Conservation (phyloP, 192 early-diverging fungal genomes). For the Ramicandelaber brevisporus region DNA sequence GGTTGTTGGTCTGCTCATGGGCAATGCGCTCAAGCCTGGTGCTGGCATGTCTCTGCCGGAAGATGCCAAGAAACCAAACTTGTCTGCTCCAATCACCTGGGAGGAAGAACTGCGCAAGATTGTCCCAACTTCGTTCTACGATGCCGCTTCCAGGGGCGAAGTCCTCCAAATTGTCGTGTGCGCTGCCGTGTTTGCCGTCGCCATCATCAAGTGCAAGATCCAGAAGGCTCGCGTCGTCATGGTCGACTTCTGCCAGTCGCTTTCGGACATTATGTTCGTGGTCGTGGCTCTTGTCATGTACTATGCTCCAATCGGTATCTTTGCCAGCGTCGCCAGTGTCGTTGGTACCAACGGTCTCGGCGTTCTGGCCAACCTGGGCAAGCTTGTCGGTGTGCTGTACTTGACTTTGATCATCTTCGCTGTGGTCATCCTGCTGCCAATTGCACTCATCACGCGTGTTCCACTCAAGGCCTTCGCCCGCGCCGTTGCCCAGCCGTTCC, state of each 20-base stretch:
- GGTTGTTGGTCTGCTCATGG: constrained; percentile 32
- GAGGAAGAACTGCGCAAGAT: constrained; percentile 24
- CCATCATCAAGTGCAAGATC: constrained; percentile 16
- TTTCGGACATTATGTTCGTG: constrained; percentile 37
- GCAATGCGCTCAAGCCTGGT: constrained; percentile 34
- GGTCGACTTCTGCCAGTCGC: constrained; percentile 21
- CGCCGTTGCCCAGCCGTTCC: constrained; percentile 25
- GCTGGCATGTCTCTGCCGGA: constrained; percentile 1
- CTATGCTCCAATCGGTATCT: constrained; percentile 43
- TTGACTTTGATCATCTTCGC: constrained; percentile 27
- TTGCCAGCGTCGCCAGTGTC: constrained; percentile 25
- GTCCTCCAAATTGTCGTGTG: constrained; percentile 33
- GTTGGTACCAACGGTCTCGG: constrained; percentile 30
- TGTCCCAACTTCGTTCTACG: constrained; percentile 30
- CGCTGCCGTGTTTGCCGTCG: constrained; percentile 32
- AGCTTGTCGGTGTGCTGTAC: constrained; percentile 38
- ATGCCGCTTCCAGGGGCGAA: constrained; percentile 13
- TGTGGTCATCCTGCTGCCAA: constrained; percentile 23
- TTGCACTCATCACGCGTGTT: constrained; percentile 24
- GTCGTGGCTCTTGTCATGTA: constrained; percentile 28
- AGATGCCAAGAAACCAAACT: constrained; percentile 4
- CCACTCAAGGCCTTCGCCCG: constrained; percentile 23
- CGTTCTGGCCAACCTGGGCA: constrained; percentile 26
- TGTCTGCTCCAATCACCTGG: constrained; percentile 23
- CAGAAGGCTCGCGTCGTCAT: constrained; percentile 12